These are phyloP conservation scores for Lipomyces sp. DNA, from an alignment of 805 yeast species.

Conservation along the genomic window DNA sequence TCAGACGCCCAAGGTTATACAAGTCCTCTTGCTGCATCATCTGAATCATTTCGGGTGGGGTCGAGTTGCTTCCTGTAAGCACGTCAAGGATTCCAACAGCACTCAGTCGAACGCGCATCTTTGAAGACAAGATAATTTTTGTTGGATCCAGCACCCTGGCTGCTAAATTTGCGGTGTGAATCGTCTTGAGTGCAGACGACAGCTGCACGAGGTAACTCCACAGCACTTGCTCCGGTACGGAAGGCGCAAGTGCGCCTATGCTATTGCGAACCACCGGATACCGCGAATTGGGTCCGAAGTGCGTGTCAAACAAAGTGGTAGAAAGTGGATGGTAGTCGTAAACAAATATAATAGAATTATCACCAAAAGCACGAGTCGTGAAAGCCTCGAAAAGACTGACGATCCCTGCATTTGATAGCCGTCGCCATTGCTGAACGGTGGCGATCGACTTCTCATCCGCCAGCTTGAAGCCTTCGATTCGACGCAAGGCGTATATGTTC, in stretches of 20 bases:
- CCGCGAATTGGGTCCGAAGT: slow-evolving; percentile 48
- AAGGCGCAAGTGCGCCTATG: slow-evolving; percentile 38
- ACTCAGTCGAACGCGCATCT: slow-evolving; percentile 66
- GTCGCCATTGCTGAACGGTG: slow-evolving; percentile 65
- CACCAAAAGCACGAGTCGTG: slow-evolving; percentile 82
- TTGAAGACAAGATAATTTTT: slow-evolving; percentile 69
- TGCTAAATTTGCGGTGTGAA: slow-evolving; percentile 63
- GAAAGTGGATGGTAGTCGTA: slow-evolving; percentile 85
- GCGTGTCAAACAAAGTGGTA: slow-evolving; percentile 64
- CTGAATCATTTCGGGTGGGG: slow-evolving; percentile 28
- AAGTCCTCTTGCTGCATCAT: slow-evolving; percentile 56
- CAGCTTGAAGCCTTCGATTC: slow-evolving; percentile 59
- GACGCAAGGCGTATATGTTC: slow-evolving; percentile 66
- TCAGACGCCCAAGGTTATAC: slow-evolving; percentile 53
- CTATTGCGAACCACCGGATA: slow-evolving; percentile 31
- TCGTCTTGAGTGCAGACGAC: slow-evolving; percentile 59
- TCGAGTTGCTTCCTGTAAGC: slow-evolving; percentile 42
- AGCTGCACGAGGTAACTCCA: slow-evolving; percentile 80
- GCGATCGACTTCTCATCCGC: slow-evolving; percentile 58
- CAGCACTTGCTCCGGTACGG: slow-evolving; percentile 59
- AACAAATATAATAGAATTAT: slow-evolving; percentile 66
- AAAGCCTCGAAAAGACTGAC: slow-evolving; percentile 76
- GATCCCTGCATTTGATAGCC: slow-evolving; percentile 52
- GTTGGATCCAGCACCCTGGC: slow-evolving; percentile 62
- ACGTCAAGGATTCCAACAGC: slow-evolving; percentile 72